Percentiles rank a stretch among this genome's conserved stretches.
Evolutionary conservation across 495 filamentous ascomycete genomes (phyloP).

Genomic region (Aspergillus avenaceus): DNA sequence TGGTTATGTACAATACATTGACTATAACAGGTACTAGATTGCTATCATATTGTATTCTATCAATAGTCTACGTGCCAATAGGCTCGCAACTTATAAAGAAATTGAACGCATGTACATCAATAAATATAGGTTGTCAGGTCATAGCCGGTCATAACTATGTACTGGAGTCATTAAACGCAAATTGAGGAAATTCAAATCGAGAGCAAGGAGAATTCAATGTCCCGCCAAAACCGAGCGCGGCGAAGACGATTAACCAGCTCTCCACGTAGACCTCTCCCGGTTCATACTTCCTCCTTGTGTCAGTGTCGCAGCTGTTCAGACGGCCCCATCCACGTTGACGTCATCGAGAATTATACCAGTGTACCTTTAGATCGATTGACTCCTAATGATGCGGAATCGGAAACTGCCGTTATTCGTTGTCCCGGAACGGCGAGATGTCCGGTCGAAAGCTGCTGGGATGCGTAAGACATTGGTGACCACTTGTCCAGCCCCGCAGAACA

Average conservation of each 20-base stretch:
- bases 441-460: neutral
- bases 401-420: no score
- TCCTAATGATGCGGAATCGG: no score
- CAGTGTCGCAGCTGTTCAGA: neutral
- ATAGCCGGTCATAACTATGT: neutral
- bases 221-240: neutral
- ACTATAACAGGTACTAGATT: no score
- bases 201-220: neutral
- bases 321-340: no score
- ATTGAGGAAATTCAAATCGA: neutral
- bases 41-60: no score
- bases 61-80: no score
- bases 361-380: neutral
- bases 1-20: no score
- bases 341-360: neutral
- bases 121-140: neutral
- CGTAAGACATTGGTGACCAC: neutral
- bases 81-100: no score
- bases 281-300: neutral
- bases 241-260: neutral
- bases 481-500: neutral
- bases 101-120: neutral
- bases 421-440: slow-evolving; percentile 14
- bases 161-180: neutral
- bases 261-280: neutral